These are phyloP conservation scores for Clonostachys sp. DNA, from an alignment of 2,329 filamentous ascomycete genomes.

Conservation along the genomic window DNA sequence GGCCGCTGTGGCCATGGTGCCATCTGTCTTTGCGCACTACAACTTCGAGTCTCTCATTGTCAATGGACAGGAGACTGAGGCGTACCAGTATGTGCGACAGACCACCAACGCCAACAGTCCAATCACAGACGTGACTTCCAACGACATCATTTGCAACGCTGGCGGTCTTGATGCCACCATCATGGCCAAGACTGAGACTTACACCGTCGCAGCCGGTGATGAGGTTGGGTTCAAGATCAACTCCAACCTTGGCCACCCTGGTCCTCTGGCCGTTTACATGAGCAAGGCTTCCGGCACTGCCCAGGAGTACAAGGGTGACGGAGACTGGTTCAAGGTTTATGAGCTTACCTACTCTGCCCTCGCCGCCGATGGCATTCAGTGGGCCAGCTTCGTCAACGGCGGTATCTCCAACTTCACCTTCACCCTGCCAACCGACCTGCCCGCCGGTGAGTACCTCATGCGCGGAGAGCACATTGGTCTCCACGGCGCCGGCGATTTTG, in stretches of 20 bases:
- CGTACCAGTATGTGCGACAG: slow-evolving; percentile 41
- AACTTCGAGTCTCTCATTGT: slow-evolving; percentile 16
- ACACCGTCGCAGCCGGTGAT: slow-evolving; percentile 23
- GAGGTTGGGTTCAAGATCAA: slow-evolving; percentile 29
- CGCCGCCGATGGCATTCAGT: slow-evolving; percentile 12
- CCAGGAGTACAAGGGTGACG: slow-evolving; percentile 15
- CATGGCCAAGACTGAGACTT: slow-evolving; percentile 17
- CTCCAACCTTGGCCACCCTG: slow-evolving; percentile 23
- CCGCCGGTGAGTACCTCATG: slow-evolving; percentile 14
- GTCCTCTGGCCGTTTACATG: slow-evolving; percentile 23
- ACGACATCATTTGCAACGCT: slow-evolving; percentile 25
- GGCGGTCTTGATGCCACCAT: slow-evolving; percentile 22
- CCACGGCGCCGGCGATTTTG: slow-evolving; percentile 16
- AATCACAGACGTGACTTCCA: slow-evolving; percentile 25
- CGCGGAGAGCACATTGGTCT: slow-evolving; percentile 24
- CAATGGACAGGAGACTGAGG: slow-evolving; percentile 31
- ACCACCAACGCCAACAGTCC: slow-evolving; percentile 32
- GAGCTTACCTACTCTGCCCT: slow-evolving; percentile 12
- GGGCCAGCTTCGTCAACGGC: slow-evolving; percentile 12
- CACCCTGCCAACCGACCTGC: slow-evolving; percentile 9
- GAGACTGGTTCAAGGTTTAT: slow-evolving; percentile 23
- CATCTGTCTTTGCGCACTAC: slow-evolving; percentile 15
- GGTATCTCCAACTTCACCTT: slow-evolving; percentile 15
- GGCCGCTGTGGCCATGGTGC: slow-evolving; percentile 6
- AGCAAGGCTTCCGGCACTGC: slow-evolving; percentile 12